These are phyloP conservation scores for Silybum marianum DNA, from an alignment of 129 eudicot species.

Conservation along the genomic window DNA sequence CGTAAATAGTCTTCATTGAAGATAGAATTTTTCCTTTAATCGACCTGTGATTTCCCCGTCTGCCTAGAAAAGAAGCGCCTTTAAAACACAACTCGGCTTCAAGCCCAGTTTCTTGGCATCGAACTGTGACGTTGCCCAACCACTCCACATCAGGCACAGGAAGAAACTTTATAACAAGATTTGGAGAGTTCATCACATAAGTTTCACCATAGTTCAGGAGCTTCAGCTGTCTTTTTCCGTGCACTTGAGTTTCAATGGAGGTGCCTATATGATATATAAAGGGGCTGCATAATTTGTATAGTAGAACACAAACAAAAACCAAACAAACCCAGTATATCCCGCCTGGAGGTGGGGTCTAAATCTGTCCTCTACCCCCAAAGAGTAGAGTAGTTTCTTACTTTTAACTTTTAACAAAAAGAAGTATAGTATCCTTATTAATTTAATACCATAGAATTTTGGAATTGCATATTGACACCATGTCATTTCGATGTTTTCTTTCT, in stretches of 20 bases:
- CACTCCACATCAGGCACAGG: slow-evolving; percentile 73
- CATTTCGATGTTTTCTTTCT: slow-evolving; percentile 58
- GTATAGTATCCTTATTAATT: not conserved
- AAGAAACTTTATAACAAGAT: slow-evolving; percentile 69
- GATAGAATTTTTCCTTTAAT: slow-evolving; percentile 63
- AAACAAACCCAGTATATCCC: not conserved
- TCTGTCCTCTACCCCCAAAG: not conserved
- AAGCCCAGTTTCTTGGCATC: slow-evolving; percentile 75
- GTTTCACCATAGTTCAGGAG: slow-evolving; percentile 55
- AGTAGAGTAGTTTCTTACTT: not conserved
- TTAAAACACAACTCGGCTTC: slow-evolving; percentile 66
- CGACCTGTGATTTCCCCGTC: slow-evolving; percentile 50
- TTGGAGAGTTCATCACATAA: slow-evolving; percentile 74
- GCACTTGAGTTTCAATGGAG: slow-evolving; percentile 58
- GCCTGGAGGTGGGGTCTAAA: not conserved
- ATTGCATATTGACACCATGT: slow-evolving; percentile 74
- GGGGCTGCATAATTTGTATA: not conserved
- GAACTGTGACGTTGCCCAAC: slow-evolving; percentile 66
- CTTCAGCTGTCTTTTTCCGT: slow-evolving; percentile 58
- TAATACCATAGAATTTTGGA: slow-evolving; percentile 74
- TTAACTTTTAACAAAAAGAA: not conserved
- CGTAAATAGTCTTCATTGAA: slow-evolving; percentile 47
- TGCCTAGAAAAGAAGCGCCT: slow-evolving; percentile 51
- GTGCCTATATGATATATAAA: slow-evolving; percentile 51
- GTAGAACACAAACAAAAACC: not conserved